Evolutionary conservation across 2,329 filamentous ascomycete genomes (phyloP), one percentile per base, ranked within the genome.

Genomic region (Apiospora arundinis): DNA sequence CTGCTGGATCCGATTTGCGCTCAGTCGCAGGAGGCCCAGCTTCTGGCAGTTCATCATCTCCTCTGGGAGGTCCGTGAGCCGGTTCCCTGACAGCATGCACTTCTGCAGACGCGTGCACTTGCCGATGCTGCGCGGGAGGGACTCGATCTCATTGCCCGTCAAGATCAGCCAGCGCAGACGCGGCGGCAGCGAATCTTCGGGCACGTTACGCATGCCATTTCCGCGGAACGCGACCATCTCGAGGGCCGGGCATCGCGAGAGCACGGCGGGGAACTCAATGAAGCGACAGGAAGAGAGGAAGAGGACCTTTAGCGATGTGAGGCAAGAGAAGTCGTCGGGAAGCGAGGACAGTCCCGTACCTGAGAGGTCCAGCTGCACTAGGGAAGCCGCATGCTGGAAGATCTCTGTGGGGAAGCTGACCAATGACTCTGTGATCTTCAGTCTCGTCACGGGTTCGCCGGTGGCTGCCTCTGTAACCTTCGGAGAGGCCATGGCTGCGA

Each of bases 51-150:
- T 75, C 5, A 77, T 77, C 84, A 87, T 85, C 68, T 82, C 79
- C 21, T 75, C 74, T 1, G 85, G 85, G 11, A 87, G 76, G 49
- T 67, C 68, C 0, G 72, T 75, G 32, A 87, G 78, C n/a, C 71
- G 76, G 74, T 87, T 87, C 18, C 84, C 85, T 1, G 85, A 81
- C n/a, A 87, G 76, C 83, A 86, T 84, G 74, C 85, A 86, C 75
- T 86, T 85, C 73, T 86, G 82, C 5, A 87, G 78, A 14, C 80
- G 80, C 23, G 73, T 72, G 71, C 85, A 87, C 25, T 76, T 76
- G 12, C 84, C 83, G 67, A 87, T 83, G 75, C 80, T 83, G 23
- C 73, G 74, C 0, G 85, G 84, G 9, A 87, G 76, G 9, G 73
- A 69, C 4, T 72, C 71, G 52, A 87, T 81, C 49, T 75, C 72